Conservation (phyloP, 2,329 filamentous ascomycete species). For the Fusarium subglutinans region DNA sequence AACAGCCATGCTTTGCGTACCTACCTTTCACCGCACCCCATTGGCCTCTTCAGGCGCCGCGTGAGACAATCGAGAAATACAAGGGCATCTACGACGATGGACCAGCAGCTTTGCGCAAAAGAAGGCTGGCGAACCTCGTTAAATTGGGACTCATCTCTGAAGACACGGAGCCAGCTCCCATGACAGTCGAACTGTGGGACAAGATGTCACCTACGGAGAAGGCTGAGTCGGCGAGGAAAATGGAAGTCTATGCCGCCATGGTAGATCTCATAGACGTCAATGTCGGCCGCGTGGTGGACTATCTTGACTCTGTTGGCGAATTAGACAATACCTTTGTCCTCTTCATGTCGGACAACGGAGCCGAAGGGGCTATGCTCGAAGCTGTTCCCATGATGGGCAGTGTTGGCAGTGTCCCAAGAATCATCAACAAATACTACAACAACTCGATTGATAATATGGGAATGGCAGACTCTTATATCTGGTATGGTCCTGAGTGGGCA, state of each 20-base stretch:
- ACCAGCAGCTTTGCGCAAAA: constrained; percentile 56
- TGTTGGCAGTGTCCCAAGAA: constrained; percentile 17
- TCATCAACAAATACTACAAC: constrained; percentile 56
- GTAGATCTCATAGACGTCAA: constrained; percentile 64
- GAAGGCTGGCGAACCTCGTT: constrained; percentile 56
- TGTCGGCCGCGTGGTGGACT: constrained; percentile 61
- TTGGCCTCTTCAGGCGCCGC: constrained; percentile 69
- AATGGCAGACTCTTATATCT: constrained; percentile 65
- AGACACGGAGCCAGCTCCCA: constrained; percentile 31
- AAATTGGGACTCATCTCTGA: constrained; percentile 52
- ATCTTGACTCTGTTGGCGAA: constrained; percentile 49
- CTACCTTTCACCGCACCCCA: constrained; percentile 66
- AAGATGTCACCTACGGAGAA: constrained; percentile 10
- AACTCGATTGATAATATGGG: constrained; percentile 63
- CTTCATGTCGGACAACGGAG: constrained; percentile 8
- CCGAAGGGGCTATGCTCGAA: constrained; percentile 50
- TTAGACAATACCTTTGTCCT: constrained; percentile 6
- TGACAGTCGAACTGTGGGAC: constrained; percentile 19
- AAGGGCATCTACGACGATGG: constrained; percentile 66
- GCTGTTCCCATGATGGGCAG: constrained; percentile 59
- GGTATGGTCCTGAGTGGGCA: constrained; percentile 69
- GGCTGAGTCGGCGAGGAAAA: constrained; percentile 36
- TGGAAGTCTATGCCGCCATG: constrained; percentile 65
- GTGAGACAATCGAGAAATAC: constrained; percentile 65
- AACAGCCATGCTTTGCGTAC: constrained; percentile 43